Conservation (phyloP, 1,284 basidiomycete species). For the Rhodotorula sp. region DNA sequence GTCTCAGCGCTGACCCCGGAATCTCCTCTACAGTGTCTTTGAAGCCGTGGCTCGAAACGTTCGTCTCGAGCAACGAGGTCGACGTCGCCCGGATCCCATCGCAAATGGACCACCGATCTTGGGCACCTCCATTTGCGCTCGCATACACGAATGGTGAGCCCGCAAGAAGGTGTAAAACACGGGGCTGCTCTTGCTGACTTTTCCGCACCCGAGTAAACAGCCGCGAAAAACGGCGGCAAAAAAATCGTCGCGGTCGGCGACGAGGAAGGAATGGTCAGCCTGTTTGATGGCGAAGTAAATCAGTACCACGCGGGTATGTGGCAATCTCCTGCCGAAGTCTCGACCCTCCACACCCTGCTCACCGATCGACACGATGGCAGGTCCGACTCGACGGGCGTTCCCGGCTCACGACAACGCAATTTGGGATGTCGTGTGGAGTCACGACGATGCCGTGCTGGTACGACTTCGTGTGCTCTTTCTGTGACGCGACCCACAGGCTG, state of each 20-base stretch:
- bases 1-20: not conserved
- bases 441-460: constrained; percentile 41
- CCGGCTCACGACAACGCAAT: constrained; percentile 44
- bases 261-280: constrained; percentile 42
- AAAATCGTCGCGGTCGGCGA: constrained; percentile 37
- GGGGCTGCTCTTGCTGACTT: not conserved
- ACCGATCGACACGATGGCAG: not conserved
- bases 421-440: constrained; percentile 44
- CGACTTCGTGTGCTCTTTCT: not conserved
- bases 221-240: constrained; percentile 39
- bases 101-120: constrained; percentile 18
- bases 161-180: accelerated
- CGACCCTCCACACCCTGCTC: not conserved
- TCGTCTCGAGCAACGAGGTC: constrained; percentile 40
- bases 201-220: not conserved
- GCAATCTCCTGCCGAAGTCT: not conserved
- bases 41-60: constrained; percentile 21
- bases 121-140: constrained; percentile 43
- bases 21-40: constrained; percentile 17
- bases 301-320: constrained; percentile 26
- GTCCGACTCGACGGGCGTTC: constrained; percentile 32
- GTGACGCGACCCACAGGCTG: not conserved
- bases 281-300: constrained; percentile 33
- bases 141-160: constrained; percentile 39
- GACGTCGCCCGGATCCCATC: constrained; percentile 41